Conservation (phyloP, 352 stramenopile genomes). For the Thalassiosira delicatula region DNA sequence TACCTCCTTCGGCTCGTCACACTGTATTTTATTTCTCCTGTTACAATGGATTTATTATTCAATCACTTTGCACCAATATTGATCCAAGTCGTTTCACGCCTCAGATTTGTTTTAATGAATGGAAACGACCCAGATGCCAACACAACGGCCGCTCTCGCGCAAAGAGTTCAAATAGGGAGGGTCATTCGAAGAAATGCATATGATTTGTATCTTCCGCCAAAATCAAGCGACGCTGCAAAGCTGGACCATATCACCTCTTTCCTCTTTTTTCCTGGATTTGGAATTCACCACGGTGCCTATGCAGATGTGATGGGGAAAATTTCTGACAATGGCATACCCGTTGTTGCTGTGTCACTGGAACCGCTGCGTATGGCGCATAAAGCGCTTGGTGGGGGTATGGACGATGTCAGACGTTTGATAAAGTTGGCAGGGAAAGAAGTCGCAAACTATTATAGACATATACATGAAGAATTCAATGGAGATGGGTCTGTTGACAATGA, state of each 20-base stretch:
- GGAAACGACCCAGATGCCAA: no score
- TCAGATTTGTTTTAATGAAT: no score
- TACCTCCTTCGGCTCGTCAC: slow-evolving; percentile 13
- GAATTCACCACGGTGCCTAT: slow-evolving; percentile 36
- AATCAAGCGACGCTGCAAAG: slow-evolving; percentile 1
- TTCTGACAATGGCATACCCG: slow-evolving; percentile 46
- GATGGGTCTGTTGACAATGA: no score
- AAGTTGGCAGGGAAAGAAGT: slow-evolving; percentile 35
- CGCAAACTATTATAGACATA: slow-evolving; percentile 36
- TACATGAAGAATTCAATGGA: no score
- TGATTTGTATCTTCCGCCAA: slow-evolving; percentile 52
- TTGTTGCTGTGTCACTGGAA: slow-evolving; percentile 44
- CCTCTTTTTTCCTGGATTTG: slow-evolving; percentile 52
- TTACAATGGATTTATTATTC: slow-evolving; percentile 45
- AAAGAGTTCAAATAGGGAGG: slow-evolving; percentile 39
- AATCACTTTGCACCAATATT: slow-evolving; percentile 38
- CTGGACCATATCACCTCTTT: slow-evolving; percentile 33
- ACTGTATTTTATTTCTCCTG: slow-evolving; percentile 47
- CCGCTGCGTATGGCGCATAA: slow-evolving; percentile 46
- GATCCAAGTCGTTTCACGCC: no score
- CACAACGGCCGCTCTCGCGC: no score
- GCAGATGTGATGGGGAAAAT: slow-evolving; percentile 34
- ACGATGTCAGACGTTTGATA: slow-evolving; percentile 41
- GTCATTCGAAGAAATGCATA: slow-evolving; percentile 30
- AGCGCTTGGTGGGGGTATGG: slow-evolving; percentile 28